Evolutionary conservation across 192 early-diverging fungal species (phyloP), one percentile per base, ranked within the genome.

Genomic region (Entomortierella chlamydospora): DNA sequence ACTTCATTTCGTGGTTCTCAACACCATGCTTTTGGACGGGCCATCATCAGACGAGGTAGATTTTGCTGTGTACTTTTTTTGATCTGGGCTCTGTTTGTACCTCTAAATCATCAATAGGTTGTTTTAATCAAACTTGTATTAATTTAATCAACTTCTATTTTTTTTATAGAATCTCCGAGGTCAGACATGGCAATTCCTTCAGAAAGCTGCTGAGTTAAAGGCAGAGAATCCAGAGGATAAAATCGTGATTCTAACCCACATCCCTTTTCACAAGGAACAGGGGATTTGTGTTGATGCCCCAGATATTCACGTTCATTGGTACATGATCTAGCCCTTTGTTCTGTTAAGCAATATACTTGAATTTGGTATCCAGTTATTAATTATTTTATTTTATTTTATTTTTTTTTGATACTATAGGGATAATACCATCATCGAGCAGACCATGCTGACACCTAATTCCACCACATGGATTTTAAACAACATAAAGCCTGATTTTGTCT

Each of bases 241-340:
- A 86, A 37, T 83, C 84, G 41, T 87, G 23, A 85, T 91, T 3
- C 79, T 91, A 31, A 69, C 87, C 47, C 90, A 91, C 64, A 89
- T 91, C 22, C 90, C 90, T 2, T 80, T 91, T 10, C 68, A 83
- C 77, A 91, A 91, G 67, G 84, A 83, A 15, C 67, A 53, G 11
- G 88, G 86, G 13, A 60, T 87, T 13, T 91, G 90, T 71, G 80
- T 87, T 4, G 80, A 83, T 28, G 62, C 61, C 22, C 85, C 88
- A 23, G 65, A 60, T 45, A 86, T 73, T 20, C 70, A 23, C 0
- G 57, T 68, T 13, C 64, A 87, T 50, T 57, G 52, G 37, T 77
- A 83, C 12, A 30, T 51, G 33, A 2, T 26, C 23, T 29, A 31
- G 11, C n/a, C 20, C 22, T 25, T 18, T 61, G 6, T 53, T 33